Percentiles rank a stretch among this genome's conserved stretches.
phyloP scores from a whole-genome alignment of 1,284 basidiomycete genomes.

The Rhizopogon parksii region DNA sequence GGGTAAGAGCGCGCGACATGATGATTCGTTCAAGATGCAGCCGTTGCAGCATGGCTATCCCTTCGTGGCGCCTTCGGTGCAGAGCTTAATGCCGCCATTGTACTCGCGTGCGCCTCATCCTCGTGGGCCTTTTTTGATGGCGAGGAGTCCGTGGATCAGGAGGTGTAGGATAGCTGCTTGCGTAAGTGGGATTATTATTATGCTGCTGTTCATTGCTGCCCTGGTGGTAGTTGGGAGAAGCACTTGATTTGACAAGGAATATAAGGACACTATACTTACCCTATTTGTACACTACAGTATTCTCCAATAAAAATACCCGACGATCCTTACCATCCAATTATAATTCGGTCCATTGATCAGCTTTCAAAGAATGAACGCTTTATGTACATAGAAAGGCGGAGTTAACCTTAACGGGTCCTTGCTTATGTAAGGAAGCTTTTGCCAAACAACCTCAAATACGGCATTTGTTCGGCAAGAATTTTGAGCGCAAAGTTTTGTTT shows the following conservation, averaged over 20 bases:
- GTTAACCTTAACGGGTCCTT: not conserved
- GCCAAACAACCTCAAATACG: slow-evolving; percentile 13
- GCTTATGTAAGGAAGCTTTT: slow-evolving; percentile 5
- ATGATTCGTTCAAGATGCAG: slow-evolving; percentile 19
- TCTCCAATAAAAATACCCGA: not conserved
- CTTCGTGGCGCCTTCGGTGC: slow-evolving; percentile 27
- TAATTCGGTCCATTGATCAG: too few species aligned
- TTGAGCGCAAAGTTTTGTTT: not conserved
- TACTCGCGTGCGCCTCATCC: slow-evolving; percentile 17
- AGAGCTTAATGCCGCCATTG: slow-evolving; percentile 20
- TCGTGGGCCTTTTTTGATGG: slow-evolving; percentile 13
- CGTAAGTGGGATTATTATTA: slow-evolving; percentile 34
- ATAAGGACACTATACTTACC: not conserved
- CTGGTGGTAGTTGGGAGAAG: slow-evolving; percentile 29
- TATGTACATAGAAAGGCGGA: too few species aligned
- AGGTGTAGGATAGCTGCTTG: slow-evolving; percentile 42
- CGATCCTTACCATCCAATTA: not conserved
- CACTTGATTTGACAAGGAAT: not conserved
- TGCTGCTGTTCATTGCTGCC: slow-evolving; percentile 31
- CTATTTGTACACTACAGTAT: not conserved
- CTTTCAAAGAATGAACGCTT: too few species aligned
- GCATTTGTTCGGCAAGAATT: slow-evolving; percentile 5
- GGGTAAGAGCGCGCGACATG: slow-evolving; percentile 16
- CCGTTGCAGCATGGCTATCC: slow-evolving; percentile 20
- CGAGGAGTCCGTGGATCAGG: slow-evolving; percentile 36